Evolutionary conservation across 2,329 filamentous ascomycete genomes (phyloP).

Genomic region (Celoporthe dispersa): DNA sequence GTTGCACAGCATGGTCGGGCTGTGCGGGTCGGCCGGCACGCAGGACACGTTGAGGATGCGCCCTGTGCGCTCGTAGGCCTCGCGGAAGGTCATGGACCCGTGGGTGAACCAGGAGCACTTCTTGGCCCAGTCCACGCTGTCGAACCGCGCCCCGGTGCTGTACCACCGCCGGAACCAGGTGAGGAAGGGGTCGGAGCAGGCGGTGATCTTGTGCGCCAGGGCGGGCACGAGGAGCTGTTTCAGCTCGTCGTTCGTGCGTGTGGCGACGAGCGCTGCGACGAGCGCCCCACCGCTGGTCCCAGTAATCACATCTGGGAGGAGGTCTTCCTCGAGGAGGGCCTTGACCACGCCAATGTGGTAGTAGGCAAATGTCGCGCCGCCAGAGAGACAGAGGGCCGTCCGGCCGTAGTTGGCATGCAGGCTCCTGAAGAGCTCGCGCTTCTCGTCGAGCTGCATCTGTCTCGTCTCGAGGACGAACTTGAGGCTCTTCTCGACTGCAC

Average conservation of each 20-base stretch:
- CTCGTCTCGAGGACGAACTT: conserved; percentile 70
- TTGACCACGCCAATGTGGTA: conserved; percentile 95
- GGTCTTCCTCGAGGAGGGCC: conserved; percentile 81
- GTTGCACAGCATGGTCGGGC: conserved; percentile 88
- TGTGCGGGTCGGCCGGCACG: conserved; percentile 94
- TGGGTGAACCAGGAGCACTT: conserved; percentile 87
- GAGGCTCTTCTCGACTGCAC: conserved; percentile 65
- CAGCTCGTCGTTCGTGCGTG: conserved; percentile 88
- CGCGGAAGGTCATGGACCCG: conserved; percentile 90
- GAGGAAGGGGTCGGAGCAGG: conserved; percentile 77
- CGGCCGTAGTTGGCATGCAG: conserved; percentile 89
- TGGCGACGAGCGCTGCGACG: conserved; percentile 84
- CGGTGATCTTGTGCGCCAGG: conserved; percentile 81
- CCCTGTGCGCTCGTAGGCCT: conserved; percentile 92
- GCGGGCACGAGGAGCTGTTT: conserved; percentile 84
- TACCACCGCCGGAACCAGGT: conserved; percentile 87
- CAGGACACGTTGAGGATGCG: conserved; percentile 95
- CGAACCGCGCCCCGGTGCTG: conserved; percentile 90
- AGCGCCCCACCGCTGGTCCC: conserved; percentile 94
- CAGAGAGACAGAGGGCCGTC: conserved; percentile 89
- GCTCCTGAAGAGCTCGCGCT: conserved; percentile 83
- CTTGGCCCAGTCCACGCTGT: conserved; percentile 88
- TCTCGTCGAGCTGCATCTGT: conserved; percentile 72
- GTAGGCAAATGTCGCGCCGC: conserved; percentile 92
- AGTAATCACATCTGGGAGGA: conserved; percentile 92